A percentile compares a stretch with the other conserved stretches of the same genome.
These are phyloP conservation scores for Phoenix roebelenii DNA, from an alignment of 176 grass and related monocot genomes.

Conservation along the genomic window DNA sequence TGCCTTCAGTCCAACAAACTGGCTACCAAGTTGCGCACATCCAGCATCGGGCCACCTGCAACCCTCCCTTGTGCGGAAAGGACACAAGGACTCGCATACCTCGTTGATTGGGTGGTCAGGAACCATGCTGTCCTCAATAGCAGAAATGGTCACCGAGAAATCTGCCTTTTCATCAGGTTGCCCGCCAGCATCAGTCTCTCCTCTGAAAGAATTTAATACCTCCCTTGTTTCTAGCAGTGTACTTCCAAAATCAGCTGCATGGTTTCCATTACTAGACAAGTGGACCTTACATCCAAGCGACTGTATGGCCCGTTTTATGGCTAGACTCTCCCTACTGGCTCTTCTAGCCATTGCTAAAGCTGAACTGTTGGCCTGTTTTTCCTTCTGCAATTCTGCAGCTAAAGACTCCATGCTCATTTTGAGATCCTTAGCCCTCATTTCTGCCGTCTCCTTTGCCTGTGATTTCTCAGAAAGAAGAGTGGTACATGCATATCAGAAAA, in stretches of 20 bases:
- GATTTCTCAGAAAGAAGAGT: constrained; percentile 14
- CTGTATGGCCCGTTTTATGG: constrained; percentile 74
- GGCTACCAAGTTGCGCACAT: constrained; percentile 78
- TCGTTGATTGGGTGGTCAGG: constrained; percentile 34
- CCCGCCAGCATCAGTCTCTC: constrained; percentile 13
- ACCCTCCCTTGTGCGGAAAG: constrained; percentile 61
- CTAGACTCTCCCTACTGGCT: constrained; percentile 47
- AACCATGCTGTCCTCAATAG: constrained; percentile 56
- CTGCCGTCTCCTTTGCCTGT: constrained; percentile 54
- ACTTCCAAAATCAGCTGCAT: constrained; percentile 13
- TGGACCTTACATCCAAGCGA: constrained; percentile 73
- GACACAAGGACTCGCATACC: constrained; percentile 68
- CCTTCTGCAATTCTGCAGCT: constrained; percentile 48
- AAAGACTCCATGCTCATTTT: constrained; percentile 49
- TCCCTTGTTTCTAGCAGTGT: constrained; percentile 29
- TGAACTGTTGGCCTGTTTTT: constrained; percentile 36
- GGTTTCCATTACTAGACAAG: constrained; percentile 31
- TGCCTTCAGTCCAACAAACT: constrained; percentile 88
- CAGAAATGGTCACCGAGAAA: constrained; percentile 66
- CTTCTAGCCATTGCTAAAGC: constrained; percentile 48
- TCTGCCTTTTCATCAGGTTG: constrained; percentile 42
- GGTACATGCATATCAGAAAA: not conserved
- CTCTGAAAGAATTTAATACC: constrained; percentile 30
- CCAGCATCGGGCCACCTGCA: constrained; percentile 85
- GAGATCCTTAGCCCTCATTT: constrained; percentile 52